Conservation (phyloP, 352 stramenopile genomes). For the Phytopythium helicoides region DNA sequence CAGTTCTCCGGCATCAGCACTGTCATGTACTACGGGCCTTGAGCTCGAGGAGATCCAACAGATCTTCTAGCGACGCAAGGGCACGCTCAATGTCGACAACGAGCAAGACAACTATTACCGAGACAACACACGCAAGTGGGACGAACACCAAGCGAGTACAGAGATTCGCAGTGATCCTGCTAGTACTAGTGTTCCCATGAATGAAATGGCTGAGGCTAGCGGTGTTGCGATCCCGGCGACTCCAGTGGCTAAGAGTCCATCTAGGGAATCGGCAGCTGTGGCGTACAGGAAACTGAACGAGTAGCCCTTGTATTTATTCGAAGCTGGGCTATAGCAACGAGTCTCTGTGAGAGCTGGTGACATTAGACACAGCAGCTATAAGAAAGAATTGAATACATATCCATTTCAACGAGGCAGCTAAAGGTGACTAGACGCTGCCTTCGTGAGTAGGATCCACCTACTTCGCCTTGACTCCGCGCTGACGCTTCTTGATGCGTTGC, state of each 20-base stretch:
- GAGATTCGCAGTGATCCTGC: not conserved
- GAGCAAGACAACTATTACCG: not conserved
- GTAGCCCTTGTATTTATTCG: slow-evolving; percentile 1
- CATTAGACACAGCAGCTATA: too few relatives aligned
- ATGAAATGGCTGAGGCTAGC: not conserved
- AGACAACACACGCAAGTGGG: too few relatives aligned
- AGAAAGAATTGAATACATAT: not conserved
- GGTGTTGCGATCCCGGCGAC: not conserved
- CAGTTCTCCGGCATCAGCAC: slow-evolving; percentile 86
- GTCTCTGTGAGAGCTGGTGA: too few relatives aligned
- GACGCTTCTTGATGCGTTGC: slow-evolving; percentile 39
- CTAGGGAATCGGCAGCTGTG: not conserved
- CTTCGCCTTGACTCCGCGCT: slow-evolving; percentile 9
- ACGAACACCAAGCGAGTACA: not conserved
- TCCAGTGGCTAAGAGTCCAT: not conserved
- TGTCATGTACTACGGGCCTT: slow-evolving; percentile 89
- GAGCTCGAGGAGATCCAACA: slow-evolving; percentile 91
- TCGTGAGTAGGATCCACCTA: not conserved
- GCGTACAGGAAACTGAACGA: not conserved
- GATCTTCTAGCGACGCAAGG: slow-evolving; percentile 62
- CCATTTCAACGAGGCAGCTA: not conserved
- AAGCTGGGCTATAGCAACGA: too few relatives aligned
- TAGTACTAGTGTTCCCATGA: not conserved
- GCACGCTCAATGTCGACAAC: not conserved
- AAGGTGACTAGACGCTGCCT: too few relatives aligned